Percentiles rank a stretch among this genome's conserved stretches.
These are phyloP conservation scores for Coemansia sp. DNA, from an alignment of 192 early-diverging fungal species.

Conservation along the genomic window DNA sequence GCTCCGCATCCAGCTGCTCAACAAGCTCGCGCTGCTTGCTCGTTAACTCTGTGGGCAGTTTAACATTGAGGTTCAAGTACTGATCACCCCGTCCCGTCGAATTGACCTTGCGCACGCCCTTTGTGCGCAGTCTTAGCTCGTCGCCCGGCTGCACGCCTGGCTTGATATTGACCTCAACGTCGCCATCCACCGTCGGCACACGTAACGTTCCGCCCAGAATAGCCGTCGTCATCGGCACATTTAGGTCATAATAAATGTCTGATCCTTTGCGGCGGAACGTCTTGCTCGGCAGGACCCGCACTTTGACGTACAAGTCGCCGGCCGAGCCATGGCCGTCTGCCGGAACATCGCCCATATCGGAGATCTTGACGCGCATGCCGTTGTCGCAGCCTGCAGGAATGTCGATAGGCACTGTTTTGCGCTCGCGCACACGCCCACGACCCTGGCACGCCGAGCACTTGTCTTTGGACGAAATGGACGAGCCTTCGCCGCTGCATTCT, in stretches of 20 bases:
- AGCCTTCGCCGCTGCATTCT: slow-evolving; percentile 82
- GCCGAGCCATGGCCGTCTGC: slow-evolving; percentile 64
- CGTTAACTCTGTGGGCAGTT: slow-evolving; percentile 64
- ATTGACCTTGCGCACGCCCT: slow-evolving; percentile 70
- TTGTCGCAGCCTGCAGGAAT: slow-evolving; percentile 87
- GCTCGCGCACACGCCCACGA: slow-evolving; percentile 72
- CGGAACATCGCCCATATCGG: slow-evolving; percentile 81
- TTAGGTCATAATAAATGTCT: slow-evolving; percentile 72
- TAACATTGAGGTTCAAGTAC: slow-evolving; percentile 81
- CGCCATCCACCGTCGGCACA: slow-evolving; percentile 93
- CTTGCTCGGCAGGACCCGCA: slow-evolving; percentile 70
- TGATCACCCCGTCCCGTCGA: slow-evolving; percentile 78
- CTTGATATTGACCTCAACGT: slow-evolving; percentile 87
- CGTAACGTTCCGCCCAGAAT: slow-evolving; percentile 82
- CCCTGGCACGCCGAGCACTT: slow-evolving; percentile 80
- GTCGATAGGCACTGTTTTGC: slow-evolving; percentile 68
- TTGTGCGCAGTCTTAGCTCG: slow-evolving; percentile 69
- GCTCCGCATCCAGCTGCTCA: slow-evolving; percentile 59
- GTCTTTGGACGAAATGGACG: slow-evolving; percentile 61
- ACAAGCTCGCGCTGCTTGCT: slow-evolving; percentile 60
- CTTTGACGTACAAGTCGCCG: slow-evolving; percentile 84
- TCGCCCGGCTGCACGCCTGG: slow-evolving; percentile 90
- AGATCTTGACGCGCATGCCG: slow-evolving; percentile 74
- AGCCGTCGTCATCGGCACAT: slow-evolving; percentile 82
- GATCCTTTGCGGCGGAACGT: slow-evolving; percentile 82